Conservation (phyloP, 2,329 filamentous ascomycete species). For the Trichocomaceae sp. region DNA sequence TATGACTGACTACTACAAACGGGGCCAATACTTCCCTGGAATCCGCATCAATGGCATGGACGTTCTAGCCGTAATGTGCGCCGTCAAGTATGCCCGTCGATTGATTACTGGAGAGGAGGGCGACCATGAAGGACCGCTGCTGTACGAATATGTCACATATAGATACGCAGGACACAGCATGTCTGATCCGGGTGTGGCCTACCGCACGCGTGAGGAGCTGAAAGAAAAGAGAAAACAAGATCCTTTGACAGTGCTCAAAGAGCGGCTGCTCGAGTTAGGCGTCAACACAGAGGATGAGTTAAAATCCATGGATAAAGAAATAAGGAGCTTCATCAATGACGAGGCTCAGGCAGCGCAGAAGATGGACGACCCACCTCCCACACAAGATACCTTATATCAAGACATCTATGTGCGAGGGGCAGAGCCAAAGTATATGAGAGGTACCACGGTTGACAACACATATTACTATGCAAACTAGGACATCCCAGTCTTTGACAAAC, state of each 20-base stretch:
- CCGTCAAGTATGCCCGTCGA: conserved; percentile 81
- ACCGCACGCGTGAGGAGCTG: conserved; percentile 94
- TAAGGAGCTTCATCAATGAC: conserved; percentile 68
- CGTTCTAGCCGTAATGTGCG: conserved; percentile 86
- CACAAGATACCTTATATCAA: conserved; percentile 75
- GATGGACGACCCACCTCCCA: conserved; percentile 70
- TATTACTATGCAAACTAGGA: conserved; percentile 49
- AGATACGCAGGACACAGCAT: conserved; percentile 95
- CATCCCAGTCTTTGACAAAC: not conserved
- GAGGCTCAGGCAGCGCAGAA: conserved; percentile 81
- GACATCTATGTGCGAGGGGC: conserved; percentile 80
- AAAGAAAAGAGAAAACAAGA: conserved; percentile 96
- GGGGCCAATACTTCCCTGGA: conserved; percentile 93
- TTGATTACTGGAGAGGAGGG: conserved; percentile 58
- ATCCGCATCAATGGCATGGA: conserved; percentile 98
- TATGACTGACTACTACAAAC: conserved; percentile 97
- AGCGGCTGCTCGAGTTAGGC: conserved; percentile 87
- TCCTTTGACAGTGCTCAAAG: conserved; percentile 88
- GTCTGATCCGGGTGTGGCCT: conserved; percentile 94
- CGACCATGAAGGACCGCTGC: conserved; percentile 68
- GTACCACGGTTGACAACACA: conserved; percentile 77
- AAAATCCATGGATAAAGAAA: conserved; percentile 86
- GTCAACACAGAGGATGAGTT: conserved; percentile 82
- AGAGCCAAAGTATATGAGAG: conserved; percentile 76
- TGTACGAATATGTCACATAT: conserved; percentile 96